A percentile compares a stretch with the other conserved stretches of the same genome.
Evolutionary conservation across 805 yeast genomes (phyloP).

Genomic region (Candida silvicultrix): DNA sequence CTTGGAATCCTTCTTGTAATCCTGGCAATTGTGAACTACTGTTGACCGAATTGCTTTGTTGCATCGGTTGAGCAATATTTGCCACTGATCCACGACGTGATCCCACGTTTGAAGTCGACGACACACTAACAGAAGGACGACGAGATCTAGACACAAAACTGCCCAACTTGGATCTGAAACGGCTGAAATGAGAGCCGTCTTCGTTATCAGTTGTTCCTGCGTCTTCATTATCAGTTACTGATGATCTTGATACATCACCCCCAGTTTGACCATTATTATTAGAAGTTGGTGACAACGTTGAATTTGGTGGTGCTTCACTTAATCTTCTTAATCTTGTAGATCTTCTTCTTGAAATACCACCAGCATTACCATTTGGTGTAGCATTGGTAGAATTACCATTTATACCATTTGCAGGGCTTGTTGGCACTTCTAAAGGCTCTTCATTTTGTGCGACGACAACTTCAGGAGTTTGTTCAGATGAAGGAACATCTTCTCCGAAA

Average conservation of each 20-base stretch:
- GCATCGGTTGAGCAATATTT: not conserved
- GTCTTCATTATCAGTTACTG: constrained; percentile 5
- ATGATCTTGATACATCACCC: constrained; percentile 12
- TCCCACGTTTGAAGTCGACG: not conserved
- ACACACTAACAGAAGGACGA: constrained; percentile 11
- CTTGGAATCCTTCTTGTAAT: constrained; percentile 1
- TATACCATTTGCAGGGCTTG: not conserved
- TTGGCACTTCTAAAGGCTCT: constrained; percentile 1
- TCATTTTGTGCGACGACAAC: constrained; percentile 9
- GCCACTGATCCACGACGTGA: constrained; percentile 12
- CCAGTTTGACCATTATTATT: not conserved
- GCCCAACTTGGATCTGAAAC: constrained; percentile 17
- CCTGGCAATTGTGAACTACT: not conserved
- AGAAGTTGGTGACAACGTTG: not conserved
- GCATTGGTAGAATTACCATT: not conserved
- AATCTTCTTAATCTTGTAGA: constrained; percentile 1
- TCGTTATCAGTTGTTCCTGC: constrained; percentile 5
- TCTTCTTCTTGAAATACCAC: not conserved
- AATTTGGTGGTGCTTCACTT: not conserved
- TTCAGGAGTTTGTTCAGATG: constrained; percentile 2
- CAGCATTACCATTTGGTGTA: not conserved
- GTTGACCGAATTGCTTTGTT: not conserved
- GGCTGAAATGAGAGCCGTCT: constrained; percentile 16
- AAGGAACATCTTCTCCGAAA: constrained; percentile 7
- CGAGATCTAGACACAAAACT: constrained; percentile 19